Percentiles rank a stretch among this genome's conserved stretches.
phyloP scores from a whole-genome alignment of 2,329 filamentous ascomycete species.

The Fusarium tricinctum region DNA sequence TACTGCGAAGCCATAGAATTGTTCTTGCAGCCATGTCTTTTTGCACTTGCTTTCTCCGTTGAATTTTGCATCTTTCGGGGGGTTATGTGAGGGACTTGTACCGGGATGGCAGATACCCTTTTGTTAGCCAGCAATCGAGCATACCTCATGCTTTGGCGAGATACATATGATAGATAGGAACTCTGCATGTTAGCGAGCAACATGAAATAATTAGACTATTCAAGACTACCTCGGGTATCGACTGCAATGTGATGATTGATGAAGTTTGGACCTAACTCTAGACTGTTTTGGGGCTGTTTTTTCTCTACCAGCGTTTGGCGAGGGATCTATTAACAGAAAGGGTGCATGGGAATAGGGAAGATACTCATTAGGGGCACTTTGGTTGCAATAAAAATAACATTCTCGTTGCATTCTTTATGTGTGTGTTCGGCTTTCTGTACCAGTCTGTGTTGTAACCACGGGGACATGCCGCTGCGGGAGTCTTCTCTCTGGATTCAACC shows the following conservation, averaged over 20 bases:
- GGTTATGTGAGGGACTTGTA: constrained; percentile 37
- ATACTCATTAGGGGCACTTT: background rate
- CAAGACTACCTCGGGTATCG: constrained; percentile 1
- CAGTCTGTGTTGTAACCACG: background rate
- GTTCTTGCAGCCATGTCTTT: constrained; percentile 24
- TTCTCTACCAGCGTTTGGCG: too few species aligned
- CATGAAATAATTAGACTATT: constrained; percentile 42
- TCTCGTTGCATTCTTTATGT: background rate
- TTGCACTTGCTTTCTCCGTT: constrained; percentile 30
- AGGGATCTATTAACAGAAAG: background rate
- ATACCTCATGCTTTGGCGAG: constrained; percentile 11
- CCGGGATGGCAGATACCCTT: constrained; percentile 44
- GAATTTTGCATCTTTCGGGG: constrained; percentile 40
- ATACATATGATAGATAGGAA: constrained; percentile 38
- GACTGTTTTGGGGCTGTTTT: background rate
- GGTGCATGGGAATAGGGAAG: background rate
- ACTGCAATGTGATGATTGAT: background rate
- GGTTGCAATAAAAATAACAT: background rate
- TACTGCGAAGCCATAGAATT: constrained; percentile 23
- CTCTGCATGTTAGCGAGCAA: constrained; percentile 14
- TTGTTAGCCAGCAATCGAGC: constrained; percentile 23
- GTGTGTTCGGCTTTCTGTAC: background rate
- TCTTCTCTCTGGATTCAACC: background rate
- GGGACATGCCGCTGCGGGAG: background rate
- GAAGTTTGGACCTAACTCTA: background rate